Percentiles rank a stretch among this genome's conserved stretches.
These are phyloP conservation scores for Penicillium brevicompactum DNA, from an alignment of 2,329 filamentous ascomycete genomes.

Conservation along the genomic window DNA sequence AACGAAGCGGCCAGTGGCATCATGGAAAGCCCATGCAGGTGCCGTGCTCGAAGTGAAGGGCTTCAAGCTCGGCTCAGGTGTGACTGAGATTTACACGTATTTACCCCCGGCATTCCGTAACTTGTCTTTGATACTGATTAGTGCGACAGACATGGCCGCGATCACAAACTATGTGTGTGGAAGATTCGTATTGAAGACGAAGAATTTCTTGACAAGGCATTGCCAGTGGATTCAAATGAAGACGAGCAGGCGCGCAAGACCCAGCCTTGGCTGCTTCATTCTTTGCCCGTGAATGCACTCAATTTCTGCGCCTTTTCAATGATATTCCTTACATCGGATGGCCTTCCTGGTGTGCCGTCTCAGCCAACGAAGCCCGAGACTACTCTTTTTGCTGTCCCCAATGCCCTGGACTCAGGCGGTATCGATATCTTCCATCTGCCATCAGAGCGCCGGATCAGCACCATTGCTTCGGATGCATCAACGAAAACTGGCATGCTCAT, in stretches of 20 bases:
- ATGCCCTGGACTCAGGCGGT: slow-evolving; percentile 71
- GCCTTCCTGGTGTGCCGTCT: slow-evolving; percentile 7
- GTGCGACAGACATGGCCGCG: slow-evolving; percentile 76
- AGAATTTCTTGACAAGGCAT: slow-evolving; percentile 58
- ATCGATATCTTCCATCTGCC: slow-evolving; percentile 86
- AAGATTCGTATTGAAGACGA: slow-evolving; percentile 67
- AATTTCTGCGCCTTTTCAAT: slow-evolving; percentile 76
- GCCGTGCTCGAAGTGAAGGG: slow-evolving; percentile 73
- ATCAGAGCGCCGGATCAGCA: slow-evolving; percentile 67
- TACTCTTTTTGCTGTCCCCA: slow-evolving; percentile 77
- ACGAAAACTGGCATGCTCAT: slow-evolving; percentile 75
- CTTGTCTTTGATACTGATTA: slow-evolving; percentile 11
- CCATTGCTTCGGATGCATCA: slow-evolving; percentile 51
- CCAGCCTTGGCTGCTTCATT: slow-evolving; percentile 79
- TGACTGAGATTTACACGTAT: slow-evolving; percentile 80
- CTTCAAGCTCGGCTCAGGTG: slow-evolving; percentile 51
- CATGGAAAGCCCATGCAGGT: slow-evolving; percentile 83
- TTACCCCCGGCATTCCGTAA: not conserved
- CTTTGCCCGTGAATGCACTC: slow-evolving; percentile 84
- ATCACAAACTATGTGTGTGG: slow-evolving; percentile 86
- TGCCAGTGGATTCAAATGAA: slow-evolving; percentile 68
- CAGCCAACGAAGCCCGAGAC: slow-evolving; percentile 25
- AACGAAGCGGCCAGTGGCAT: slow-evolving; percentile 76
- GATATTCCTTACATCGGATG: slow-evolving; percentile 25
- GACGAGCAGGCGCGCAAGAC: slow-evolving; percentile 48